Evolutionary conservation across 495 filamentous ascomycete species (phyloP).

Genomic region (Parmelia sp.): DNA sequence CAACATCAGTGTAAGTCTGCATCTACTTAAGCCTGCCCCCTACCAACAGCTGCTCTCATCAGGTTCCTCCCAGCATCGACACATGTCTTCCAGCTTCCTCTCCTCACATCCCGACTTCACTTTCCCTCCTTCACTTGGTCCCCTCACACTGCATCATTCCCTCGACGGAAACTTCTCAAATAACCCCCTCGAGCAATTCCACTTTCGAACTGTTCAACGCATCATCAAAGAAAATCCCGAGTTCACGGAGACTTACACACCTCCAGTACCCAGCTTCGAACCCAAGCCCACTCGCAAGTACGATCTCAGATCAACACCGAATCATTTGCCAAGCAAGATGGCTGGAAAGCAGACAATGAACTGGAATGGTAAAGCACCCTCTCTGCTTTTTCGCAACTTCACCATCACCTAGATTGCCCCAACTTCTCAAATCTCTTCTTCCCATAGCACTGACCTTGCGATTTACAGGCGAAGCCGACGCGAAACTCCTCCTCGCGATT

Average conservation of each 20-base stretch:
- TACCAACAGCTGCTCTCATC: not conserved
- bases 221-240: not conserved
- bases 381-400: not conserved
- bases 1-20: not conserved
- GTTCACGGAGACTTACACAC: not conserved
- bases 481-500: constrained; percentile 17
- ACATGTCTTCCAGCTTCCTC: not conserved
- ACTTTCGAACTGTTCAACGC: not conserved
- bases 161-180: not conserved
- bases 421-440: not conserved
- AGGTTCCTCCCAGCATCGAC: not conserved
- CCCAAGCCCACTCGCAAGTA: not conserved
- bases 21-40: not conserved
- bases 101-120: not conserved
- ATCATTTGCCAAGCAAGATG: not conserved
- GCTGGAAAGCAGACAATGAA: constrained; percentile 14
- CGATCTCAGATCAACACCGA: not conserved
- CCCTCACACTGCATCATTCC: not conserved
- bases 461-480: constrained; percentile 9
- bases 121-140: not conserved
- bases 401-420: too few relatives aligned
- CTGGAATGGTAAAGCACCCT: constrained; percentile 15
- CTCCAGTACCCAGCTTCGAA: not conserved
- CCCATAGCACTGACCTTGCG: not conserved
- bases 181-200: not conserved